Conservation (phyloP, 352 stramenopile species). For the Phytophthora colocasiae region DNA sequence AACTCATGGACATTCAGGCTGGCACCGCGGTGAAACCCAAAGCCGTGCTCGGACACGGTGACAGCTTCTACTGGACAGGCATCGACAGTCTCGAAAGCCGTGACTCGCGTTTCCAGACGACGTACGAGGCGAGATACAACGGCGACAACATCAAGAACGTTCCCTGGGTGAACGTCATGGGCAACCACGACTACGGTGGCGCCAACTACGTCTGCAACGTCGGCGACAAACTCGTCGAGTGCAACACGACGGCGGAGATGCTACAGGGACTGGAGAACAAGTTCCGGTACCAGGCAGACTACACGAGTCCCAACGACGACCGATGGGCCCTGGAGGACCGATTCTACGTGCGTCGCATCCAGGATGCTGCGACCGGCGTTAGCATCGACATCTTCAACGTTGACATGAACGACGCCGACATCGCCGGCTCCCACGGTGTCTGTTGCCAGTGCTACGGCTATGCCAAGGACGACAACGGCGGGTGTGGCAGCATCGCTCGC, state of each 20-base stretch:
- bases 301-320: slow-evolving; percentile 15
- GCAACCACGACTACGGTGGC: slow-evolving; percentile 24
- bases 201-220: slow-evolving; percentile 19
- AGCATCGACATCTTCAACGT: slow-evolving; percentile 71
- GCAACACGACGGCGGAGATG: slow-evolving; percentile 16
- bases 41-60: slow-evolving; percentile 11
- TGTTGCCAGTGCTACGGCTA: slow-evolving; percentile 34
- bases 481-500: slow-evolving; percentile 4
- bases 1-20: slow-evolving; percentile 42
- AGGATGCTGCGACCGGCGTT: slow-evolving; percentile 35
- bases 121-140: slow-evolving; percentile 8
- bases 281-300: slow-evolving; percentile 12
- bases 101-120: slow-evolving; percentile 15
- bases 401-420: slow-evolving; percentile 60
- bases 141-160: slow-evolving; percentile 20
- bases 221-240: slow-evolving; percentile 7
- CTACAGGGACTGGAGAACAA: slow-evolving; percentile 20
- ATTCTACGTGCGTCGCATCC: slow-evolving; percentile 19
- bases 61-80: slow-evolving; percentile 24
- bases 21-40: slow-evolving; percentile 48
- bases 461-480: not conserved
- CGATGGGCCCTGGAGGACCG: slow-evolving; percentile 8
- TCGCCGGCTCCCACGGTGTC: slow-evolving; percentile 55
- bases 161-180: slow-evolving; percentile 19
- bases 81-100: slow-evolving; percentile 20